Conservation (phyloP, 352 stramenopile genomes). For the Globisporangium irregulare region DNA sequence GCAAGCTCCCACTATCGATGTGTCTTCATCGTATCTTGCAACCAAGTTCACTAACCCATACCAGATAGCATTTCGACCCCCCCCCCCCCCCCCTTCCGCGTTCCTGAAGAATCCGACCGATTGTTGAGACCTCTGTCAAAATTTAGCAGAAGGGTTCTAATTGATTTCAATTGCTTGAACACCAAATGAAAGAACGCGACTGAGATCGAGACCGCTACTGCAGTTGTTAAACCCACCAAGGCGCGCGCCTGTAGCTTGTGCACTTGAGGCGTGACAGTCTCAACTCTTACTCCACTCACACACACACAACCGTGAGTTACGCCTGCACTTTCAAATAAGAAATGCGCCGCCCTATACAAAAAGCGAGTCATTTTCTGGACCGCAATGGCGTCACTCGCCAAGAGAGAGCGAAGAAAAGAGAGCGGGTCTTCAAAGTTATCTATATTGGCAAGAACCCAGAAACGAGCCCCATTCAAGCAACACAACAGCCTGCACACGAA, state of each 20-base stretch:
- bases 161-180: background rate
- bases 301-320: background rate
- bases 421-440: background rate
- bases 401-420: background rate
- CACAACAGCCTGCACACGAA: too few species aligned
- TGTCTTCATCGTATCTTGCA: too few species aligned
- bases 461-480: background rate
- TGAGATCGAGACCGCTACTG: background rate
- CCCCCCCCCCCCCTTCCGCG: too few species aligned
- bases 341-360: background rate
- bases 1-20: too few species aligned
- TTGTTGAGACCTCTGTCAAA: background rate
- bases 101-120: background rate
- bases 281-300: background rate
- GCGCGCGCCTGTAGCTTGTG: background rate
- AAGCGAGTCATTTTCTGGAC: background rate
- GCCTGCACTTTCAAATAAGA: background rate
- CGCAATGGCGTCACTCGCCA: background rate
- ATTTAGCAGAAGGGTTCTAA: background rate
- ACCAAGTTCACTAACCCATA: too few species aligned
- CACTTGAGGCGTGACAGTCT: background rate
- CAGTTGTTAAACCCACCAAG: background rate
- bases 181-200: background rate
- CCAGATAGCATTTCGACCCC: too few species aligned
- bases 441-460: background rate